Base-by-base conservation (phyloP, 75 land plant genomes). In the Picea sitchensis region DNA sequence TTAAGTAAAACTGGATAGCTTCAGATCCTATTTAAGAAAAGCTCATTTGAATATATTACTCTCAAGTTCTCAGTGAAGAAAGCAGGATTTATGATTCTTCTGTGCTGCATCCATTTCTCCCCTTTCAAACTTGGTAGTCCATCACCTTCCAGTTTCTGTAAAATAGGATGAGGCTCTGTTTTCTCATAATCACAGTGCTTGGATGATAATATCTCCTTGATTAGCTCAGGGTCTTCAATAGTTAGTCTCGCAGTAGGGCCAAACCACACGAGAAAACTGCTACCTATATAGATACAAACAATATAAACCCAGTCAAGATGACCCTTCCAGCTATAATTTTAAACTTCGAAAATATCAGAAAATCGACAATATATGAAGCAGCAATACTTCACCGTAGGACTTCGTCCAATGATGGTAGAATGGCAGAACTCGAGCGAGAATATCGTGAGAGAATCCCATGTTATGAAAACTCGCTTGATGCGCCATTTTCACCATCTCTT, bases 331-430 rank as follows among this genome's bases (percentile, higher is more conserved):
- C 51, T 47, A 47, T 47, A 5, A 5, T 7, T 7, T 47, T 0
- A 0, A 47, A 47, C 51, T 7, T 47, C 51, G 9, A 47, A 47
- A 47, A 47, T 47, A 47, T 47, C 9, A 7, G 0, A 47, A 47
- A 47, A 47, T 7, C 5, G 6, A 47, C 0, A 47, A 47, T 6
- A 47, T 47, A 47, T 47, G 51, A 0, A 47, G 51, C 51, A 67
- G 17, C 71, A 34, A 4, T 3, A 67, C 38, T 67, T 15, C 71
- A 93, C 96, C 96, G 75, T 93, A 91, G 67, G 88, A 88, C 76
- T 91, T 89, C 80, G 82, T 87, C 96, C 96, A 93, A n/a, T 91
- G 88, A 65, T 86, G 88, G 80, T 89, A 91, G 84, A 89, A 91
- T 26, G 96, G 73, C 21, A 90, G 89, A 60, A 91, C 93, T 80